Evolutionary conservation across 352 stramenopile species (phyloP), one percentile per base, ranked within the genome.

Genomic region (Phytophthora brassicae): DNA sequence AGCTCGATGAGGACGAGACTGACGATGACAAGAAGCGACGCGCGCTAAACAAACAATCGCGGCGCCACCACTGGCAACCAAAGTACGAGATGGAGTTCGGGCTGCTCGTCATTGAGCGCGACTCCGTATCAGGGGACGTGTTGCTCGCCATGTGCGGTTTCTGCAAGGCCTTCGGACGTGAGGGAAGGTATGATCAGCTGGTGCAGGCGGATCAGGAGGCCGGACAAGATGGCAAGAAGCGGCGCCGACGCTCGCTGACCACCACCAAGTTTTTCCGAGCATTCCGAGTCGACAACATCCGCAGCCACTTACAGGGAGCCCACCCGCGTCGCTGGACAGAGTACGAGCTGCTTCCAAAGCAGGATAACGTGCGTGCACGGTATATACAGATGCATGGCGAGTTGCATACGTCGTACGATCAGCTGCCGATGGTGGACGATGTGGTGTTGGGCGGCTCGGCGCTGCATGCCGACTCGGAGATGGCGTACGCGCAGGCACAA

Each of bases 181-280:
- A 94, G 52, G 80, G 72, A 13, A 86, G 84, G 61, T 89, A 86
- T 58, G 82, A 92, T 33, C 81, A 89, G 70, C 68, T 86, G 56
- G 56, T 89, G 39, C 71, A 81, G 60, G 56, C 77, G 20, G 81
- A 89, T 14, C 72, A 80, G n/a, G 76, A 85, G 17, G 49, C 69
- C 2, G 69, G 65, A 26, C 70, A 69, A 43, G 81, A 90, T 17
- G 71, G 58, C 23, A 92, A 94, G 72, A 92, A 92, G 70, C 69
- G 84, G 41, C 77, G 85, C 28, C 74, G 83, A 28, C 83, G 83
- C 33, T 92, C 83, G 48, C 66, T 92, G 28, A 94, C 85, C 41
- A 94, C 85, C 38, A 92, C 80, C 59, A 94, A 94, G 75, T 94
- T 92, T 64, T 94, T 94, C 63, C 83, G 85, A 24, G 74, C 85